Base-by-base conservation (phyloP, 2,329 filamentous ascomycete species). In the Aspergillus neotritici region DNA sequence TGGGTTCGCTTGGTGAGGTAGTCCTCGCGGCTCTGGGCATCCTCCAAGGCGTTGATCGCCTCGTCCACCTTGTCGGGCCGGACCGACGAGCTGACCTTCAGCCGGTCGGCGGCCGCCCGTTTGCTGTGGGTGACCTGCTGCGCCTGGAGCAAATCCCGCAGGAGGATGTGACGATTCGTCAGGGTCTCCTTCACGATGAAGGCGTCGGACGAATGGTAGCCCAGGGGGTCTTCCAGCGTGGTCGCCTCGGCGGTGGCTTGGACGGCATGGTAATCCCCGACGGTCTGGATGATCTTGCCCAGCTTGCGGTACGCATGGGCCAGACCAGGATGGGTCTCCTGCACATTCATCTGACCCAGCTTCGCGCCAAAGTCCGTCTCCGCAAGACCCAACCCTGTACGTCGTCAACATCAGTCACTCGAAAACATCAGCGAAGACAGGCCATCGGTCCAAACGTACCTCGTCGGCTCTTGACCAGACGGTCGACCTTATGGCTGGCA, bases 181-280 rank as follows among this genome's bases (percentile, higher is more conserved):
- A 98, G 78, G 9, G 90, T 95, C 64, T 98, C 93, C 68, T 98
- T 98, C 54, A 97, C 93, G 56, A 97, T 94, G 63, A 96, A 94
- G 34, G 93, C 87, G 66, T 98, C 93, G 44, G 87, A 84, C 34
- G 89, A 95, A 69, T 97, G 89, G 63, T 97, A 96, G 58, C 90
- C 86, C 50, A 98, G 82, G 9, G 93, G 87, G 57, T 98, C 93
- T 35, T 88, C 89, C 39, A 98, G 78, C 1, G 91, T 96, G 7
- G 91, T 94, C 7, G 93, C 93, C 72, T 98, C 91, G 12, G 89
- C 90, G 2, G 93, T 98, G 32, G 90, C 93, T 71, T 98, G 93
- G 1, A 91, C 91, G 12, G 93, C 90, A 66, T 97, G 93, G 60
- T 84, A 96, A 69, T 98, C 93, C 49, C 93, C 93, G 12, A 90